Evolutionary conservation across 495 filamentous ascomycete genomes (phyloP).

Genomic region (Lasiosphaeriaceae sp.): DNA sequence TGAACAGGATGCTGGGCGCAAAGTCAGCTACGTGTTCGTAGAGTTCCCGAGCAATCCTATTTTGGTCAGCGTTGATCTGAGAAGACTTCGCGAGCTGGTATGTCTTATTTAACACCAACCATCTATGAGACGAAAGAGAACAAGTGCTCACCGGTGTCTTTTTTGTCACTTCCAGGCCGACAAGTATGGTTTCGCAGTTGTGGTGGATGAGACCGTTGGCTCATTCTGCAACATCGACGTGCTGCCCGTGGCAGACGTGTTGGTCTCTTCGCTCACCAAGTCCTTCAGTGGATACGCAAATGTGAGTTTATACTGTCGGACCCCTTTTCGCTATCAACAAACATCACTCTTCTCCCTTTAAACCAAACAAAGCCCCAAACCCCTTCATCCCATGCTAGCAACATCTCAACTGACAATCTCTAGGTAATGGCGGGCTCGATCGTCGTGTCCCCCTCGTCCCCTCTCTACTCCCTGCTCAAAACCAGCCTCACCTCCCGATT

Average conservation of each 20-base stretch:
- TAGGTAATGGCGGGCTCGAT: conserved; percentile 45
- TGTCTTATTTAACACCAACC: neutral
- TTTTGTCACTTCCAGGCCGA: conserved; percentile 26
- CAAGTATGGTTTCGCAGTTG: conserved; percentile 41
- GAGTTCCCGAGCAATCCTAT: conserved; percentile 50
- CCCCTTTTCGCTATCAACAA: too few species aligned
- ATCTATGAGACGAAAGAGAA: neutral
- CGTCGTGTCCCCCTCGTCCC: conserved; percentile 37
- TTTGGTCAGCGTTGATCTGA: conserved; percentile 39
- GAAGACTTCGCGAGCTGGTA: conserved; percentile 31
- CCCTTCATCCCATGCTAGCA: neutral
- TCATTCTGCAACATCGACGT: conserved; percentile 49
- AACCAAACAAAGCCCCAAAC: neutral
- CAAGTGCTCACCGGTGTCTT: neutral
- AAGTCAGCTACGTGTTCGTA: conserved; percentile 33
- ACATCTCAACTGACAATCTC: neutral
- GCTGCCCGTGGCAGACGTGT: conserved; percentile 35
- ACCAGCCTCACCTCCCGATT: conserved; percentile 23
- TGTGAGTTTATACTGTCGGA: conserved; percentile 43
- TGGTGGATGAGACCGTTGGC: conserved; percentile 49
- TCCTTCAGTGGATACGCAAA: conserved; percentile 49
- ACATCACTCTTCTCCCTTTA: conserved; percentile 18
- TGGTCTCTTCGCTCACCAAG: conserved; percentile 49
- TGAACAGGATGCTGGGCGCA: conserved; percentile 24
- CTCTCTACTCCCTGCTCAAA: conserved; percentile 26